phyloP scores from a whole-genome alignment of 2,329 filamentous ascomycete species.

The Ophiostoma perfectum region DNA sequence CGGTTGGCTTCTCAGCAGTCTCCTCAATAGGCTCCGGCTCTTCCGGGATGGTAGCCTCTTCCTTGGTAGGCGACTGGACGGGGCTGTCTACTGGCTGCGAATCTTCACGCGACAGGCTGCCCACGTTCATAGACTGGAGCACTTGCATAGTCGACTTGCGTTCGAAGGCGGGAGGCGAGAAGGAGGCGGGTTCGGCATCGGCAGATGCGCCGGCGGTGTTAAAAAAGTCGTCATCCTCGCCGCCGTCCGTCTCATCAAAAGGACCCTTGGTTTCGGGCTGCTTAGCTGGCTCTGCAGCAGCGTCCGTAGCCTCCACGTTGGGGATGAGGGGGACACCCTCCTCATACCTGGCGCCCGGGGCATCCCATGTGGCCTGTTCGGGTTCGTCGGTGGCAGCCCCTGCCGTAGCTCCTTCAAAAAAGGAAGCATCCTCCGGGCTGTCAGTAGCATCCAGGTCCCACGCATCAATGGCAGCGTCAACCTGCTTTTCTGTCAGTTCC shows the following conservation, averaged over 20 bases:
- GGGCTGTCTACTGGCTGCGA: constrained; percentile 24
- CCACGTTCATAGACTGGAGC: constrained; percentile 45
- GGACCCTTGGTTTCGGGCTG: constrained; percentile 23
- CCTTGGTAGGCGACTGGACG: constrained; percentile 24
- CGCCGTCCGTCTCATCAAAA: constrained; percentile 46
- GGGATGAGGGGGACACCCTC: constrained; percentile 62
- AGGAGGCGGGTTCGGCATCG: background rate
- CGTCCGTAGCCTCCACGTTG: constrained; percentile 22
- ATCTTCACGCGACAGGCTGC: constrained; percentile 28
- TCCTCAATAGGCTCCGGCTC: constrained; percentile 17
- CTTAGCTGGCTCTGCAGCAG: constrained; percentile 13
- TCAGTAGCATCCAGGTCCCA: constrained; percentile 14
- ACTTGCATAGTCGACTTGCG: constrained; percentile 46
- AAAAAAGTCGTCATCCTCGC: constrained; percentile 60
- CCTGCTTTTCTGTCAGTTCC: background rate
- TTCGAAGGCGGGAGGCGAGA: constrained; percentile 16
- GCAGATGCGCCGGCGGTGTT: constrained; percentile 40
- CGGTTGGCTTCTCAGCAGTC: constrained; percentile 24
- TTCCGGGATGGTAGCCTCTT: constrained; percentile 20
- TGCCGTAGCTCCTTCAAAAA: constrained; percentile 32
- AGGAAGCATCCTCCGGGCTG: constrained; percentile 16
- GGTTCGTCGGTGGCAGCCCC: constrained; percentile 38
- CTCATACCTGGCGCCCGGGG: constrained; percentile 57
- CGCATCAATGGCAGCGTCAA: constrained; percentile 3
- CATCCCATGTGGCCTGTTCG: constrained; percentile 39